Percentiles rank a stretch among this genome's conserved stretches.
Evolutionary conservation across 2,329 filamentous ascomycete species (phyloP).

Genomic region (Calonectria naviculata): DNA sequence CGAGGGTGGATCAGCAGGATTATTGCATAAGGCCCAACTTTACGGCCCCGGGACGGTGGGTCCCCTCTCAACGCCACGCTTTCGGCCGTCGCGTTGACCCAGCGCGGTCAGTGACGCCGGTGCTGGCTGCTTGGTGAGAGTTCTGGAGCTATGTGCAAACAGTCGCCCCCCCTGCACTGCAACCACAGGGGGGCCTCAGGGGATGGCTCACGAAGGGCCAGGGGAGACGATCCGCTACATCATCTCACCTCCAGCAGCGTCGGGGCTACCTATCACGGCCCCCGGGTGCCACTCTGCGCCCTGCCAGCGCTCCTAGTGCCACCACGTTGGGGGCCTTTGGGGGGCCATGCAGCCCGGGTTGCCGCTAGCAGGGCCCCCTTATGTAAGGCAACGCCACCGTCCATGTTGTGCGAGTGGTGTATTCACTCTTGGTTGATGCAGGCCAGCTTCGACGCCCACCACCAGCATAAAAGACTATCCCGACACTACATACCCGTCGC

Average conservation of each 20-base stretch:
- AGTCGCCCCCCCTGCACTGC: slow-evolving; percentile 8
- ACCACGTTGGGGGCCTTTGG: neutral
- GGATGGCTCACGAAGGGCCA: neutral
- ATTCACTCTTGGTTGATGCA: neutral
- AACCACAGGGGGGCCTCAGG: slow-evolving; percentile 14
- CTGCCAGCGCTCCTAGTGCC: slow-evolving; percentile 8
- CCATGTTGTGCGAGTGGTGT: slow-evolving; percentile 23
- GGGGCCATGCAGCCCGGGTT: slow-evolving; percentile 2
- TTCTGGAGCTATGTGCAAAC: neutral
- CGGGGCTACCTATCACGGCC: slow-evolving; percentile 20
- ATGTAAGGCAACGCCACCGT: slow-evolving; percentile 36
- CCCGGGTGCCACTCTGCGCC: slow-evolving; percentile 1
- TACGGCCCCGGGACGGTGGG: slow-evolving; percentile 12
- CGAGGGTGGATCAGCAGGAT: slow-evolving; percentile 45
- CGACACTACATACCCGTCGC: slow-evolving; percentile 6
- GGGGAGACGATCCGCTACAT: slow-evolving; percentile 11
- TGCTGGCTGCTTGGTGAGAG: neutral
- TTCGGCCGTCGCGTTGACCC: neutral
- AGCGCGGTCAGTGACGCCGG: slow-evolving; percentile 1
- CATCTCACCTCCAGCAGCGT: slow-evolving; percentile 15
- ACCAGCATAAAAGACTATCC: neutral
- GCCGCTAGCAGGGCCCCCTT: slow-evolving; percentile 22
- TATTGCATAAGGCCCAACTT: slow-evolving; percentile 32
- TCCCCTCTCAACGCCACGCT: slow-evolving; percentile 6
- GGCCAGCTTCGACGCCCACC: neutral